Evolutionary conservation across 116 monocot species (phyloP).

Genomic region (Dioscorea cayenensis): DNA sequence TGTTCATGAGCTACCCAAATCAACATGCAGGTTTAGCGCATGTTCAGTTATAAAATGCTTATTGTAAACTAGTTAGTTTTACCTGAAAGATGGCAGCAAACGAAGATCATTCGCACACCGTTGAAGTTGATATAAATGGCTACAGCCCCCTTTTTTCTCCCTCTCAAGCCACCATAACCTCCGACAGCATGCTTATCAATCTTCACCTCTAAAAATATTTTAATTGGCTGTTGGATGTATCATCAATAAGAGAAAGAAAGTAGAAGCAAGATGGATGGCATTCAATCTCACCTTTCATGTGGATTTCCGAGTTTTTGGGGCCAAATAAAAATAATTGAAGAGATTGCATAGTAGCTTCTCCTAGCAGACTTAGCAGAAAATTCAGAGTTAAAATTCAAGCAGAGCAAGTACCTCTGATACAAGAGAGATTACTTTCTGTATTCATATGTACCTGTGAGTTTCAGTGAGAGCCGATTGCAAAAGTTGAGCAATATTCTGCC

Average conservation of each 20-base stretch:
- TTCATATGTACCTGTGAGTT: slow-evolving; percentile 25
- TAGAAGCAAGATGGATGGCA: no score
- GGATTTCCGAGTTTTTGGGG: slow-evolving; percentile 6
- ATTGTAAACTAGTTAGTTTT: no score
- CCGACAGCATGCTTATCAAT: slow-evolving; percentile 19
- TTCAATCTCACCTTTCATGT: slow-evolving; percentile 18
- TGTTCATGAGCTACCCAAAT: slow-evolving; percentile 13
- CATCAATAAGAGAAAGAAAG: background rate
- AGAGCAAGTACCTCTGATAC: background rate
- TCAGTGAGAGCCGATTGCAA: slow-evolving; percentile 18
- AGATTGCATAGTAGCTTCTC: slow-evolving; percentile 33
- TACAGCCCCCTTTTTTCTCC: slow-evolving; percentile 41
- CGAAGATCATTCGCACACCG: slow-evolving; percentile 29
- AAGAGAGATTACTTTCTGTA: background rate
- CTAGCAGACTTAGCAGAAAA: slow-evolving; percentile 25
- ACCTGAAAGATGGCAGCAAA: slow-evolving; percentile 44
- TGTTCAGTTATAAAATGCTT: no score
- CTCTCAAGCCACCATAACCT: slow-evolving; percentile 25
- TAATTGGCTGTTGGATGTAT: background rate
- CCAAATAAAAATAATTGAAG: slow-evolving; percentile 45
- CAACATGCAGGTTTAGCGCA: background rate
- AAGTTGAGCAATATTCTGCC: background rate
- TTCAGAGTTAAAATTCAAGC: background rate
- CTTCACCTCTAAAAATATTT: slow-evolving; percentile 16
- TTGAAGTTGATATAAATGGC: slow-evolving; percentile 26